Conservation (phyloP, 2,329 filamentous ascomycete genomes). For the Penicillium sp. region DNA sequence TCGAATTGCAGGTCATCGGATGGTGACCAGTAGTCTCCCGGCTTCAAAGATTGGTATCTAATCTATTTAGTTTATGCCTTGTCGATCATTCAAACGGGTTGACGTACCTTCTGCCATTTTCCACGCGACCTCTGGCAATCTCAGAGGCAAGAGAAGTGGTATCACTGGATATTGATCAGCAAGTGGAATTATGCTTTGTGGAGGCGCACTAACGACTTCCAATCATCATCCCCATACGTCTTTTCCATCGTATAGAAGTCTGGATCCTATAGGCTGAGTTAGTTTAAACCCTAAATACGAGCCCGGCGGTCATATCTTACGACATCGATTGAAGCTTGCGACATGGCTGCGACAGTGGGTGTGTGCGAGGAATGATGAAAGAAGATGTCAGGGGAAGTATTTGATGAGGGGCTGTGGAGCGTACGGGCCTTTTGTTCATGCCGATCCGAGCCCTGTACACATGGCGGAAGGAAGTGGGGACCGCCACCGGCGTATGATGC, state of each 20-base stretch:
- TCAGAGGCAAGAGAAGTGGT: conserved; percentile 13
- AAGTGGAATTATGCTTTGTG: not conserved
- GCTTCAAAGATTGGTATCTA: conserved; percentile 16
- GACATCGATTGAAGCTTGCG: not conserved
- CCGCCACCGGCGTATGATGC: not conserved
- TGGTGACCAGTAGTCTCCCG: conserved; percentile 15
- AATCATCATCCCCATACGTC: conserved; percentile 2
- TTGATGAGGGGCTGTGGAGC: not conserved
- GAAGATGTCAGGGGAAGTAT: not conserved
- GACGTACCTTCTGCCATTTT: conserved; percentile 13
- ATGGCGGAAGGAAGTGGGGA: not conserved
- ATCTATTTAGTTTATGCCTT: too few species aligned
- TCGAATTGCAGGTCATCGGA: conserved; percentile 18
- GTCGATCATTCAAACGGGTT: not conserved
- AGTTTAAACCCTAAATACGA: not conserved
- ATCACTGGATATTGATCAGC: conserved; percentile 2
- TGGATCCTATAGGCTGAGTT: conserved; percentile 1
- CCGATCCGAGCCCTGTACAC: not conserved
- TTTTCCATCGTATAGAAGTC: conserved; percentile 5
- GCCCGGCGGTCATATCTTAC: not conserved
- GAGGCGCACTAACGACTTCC: conserved; percentile 7
- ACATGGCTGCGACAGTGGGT: not conserved
- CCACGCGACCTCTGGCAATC: conserved; percentile 9
- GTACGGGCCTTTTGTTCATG: not conserved
- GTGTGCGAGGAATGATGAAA: not conserved